Evolutionary conservation across 305 asterid genomes (phyloP), one percentile per base, ranked within the genome.

Genomic region (Solanum aculeatissimum): DNA sequence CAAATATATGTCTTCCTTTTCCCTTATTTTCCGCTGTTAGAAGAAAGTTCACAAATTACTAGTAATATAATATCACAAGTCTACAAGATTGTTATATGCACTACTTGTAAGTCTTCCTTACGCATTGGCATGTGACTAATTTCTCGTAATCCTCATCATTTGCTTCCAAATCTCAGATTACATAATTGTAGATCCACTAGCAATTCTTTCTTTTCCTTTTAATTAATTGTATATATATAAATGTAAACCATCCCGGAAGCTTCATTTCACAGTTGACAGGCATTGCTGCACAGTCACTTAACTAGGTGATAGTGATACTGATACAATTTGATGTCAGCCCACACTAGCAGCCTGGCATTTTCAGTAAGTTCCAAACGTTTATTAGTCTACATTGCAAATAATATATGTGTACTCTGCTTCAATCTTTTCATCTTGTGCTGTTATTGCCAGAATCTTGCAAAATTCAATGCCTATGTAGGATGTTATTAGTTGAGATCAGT

Each of bases 91-190:
- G 19, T 62, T 25, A 13, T 29, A 63, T 74, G 58, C 43, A 81
- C 38, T 42, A 81, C 45, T 81, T 81, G 57, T 23, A 58, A 81
- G 9, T 58, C 51, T 83, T 88, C 70, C 87, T 87, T 84, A 58
- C 83, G 88, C 84, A 82, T 84, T 80, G 63, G 89, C 95, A 92
- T 91, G 97, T 93, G 95, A 87, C 86, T 27, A 18, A 87, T 80
- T 86, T 91, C 85, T 92, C 85, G 93, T 86, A 84, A 79, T 71
- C 84, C 45, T 49, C 83, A 80, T 72, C 40, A 18, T 29, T 60
- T 58, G 65, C 16, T 66, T 51, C 82, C 82, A 23, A 72, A 40
- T 75, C 83, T 63, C 85, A 70, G 84, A 85, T 47, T 18, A 14
- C 58, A 72, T 45, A 45, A 60, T 23, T 81, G 82, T 77, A 77